A percentile compares a stretch with the other conserved stretches of the same genome.
phyloP scores from a whole-genome alignment of 2,329 filamentous ascomycete species.

The Exophiala alcalophila region DNA sequence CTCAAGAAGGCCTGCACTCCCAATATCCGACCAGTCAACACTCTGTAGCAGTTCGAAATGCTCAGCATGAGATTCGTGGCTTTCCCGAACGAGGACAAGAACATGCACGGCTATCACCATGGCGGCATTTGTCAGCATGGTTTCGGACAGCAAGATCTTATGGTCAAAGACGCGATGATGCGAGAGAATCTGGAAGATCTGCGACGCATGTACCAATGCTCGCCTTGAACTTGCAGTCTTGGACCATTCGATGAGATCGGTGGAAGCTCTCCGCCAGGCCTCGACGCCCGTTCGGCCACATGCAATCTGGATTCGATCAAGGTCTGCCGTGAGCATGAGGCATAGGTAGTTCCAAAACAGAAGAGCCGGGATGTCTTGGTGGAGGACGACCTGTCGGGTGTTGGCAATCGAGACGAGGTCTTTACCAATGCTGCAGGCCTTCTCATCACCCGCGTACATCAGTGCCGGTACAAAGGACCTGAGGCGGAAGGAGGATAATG shows the following conservation, averaged over 20 bases:
- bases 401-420: not conserved
- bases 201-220: constrained; percentile 51
- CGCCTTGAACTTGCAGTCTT: constrained; percentile 49
- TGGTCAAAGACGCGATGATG: constrained; percentile 52
- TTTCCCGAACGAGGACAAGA: not conserved
- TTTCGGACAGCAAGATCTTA: constrained; percentile 1
- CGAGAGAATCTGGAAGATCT: constrained; percentile 50
- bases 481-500: no score
- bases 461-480: not conserved
- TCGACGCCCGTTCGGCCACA: constrained; percentile 3
- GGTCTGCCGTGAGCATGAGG: constrained; percentile 3
- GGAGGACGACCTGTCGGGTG: not conserved
- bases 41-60: constrained; percentile 1
- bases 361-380: constrained; percentile 1
- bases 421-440: constrained; percentile 2
- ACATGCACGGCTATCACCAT: constrained; percentile 10
- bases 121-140: constrained; percentile 6
- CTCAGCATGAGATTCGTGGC: not conserved
- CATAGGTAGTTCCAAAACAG: constrained; percentile 12
- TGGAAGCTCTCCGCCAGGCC: constrained; percentile 36
- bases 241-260: constrained; percentile 50
- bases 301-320: constrained; percentile 9
- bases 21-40: constrained; percentile 5
- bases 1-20: not conserved
- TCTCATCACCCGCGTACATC: not conserved